Conservation (phyloP, 257 asterid species). For the Solanum virginianum region DNA sequence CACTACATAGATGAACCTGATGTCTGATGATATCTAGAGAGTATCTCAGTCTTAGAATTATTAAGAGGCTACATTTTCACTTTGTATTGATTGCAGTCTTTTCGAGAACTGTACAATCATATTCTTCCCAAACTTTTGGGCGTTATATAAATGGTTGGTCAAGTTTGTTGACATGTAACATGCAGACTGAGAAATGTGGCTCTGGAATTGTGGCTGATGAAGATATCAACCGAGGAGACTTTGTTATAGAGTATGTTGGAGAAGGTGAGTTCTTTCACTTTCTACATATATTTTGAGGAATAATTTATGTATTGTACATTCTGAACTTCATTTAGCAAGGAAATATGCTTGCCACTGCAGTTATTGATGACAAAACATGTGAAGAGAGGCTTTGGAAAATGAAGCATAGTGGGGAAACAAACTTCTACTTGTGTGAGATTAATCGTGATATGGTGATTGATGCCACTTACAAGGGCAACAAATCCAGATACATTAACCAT, state of each 20-base stretch:
- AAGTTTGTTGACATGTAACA: not conserved
- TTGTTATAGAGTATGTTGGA: slow-evolving; percentile 94
- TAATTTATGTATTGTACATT: not conserved
- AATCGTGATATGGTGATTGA: slow-evolving; percentile 98
- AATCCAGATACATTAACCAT: slow-evolving; percentile 94
- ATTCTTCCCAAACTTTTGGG: not conserved
- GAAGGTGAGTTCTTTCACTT: slow-evolving; percentile 47
- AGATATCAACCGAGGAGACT: slow-evolving; percentile 81
- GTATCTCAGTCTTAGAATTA: not conserved
- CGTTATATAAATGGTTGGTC: not conserved
- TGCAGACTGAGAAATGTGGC: slow-evolving; percentile 98
- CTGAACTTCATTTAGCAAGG: not conserved
- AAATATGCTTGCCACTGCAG: slow-evolving; percentile 26
- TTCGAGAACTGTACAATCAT: not conserved
- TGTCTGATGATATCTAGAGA: not conserved
- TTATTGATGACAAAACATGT: slow-evolving; percentile 93
- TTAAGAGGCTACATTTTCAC: not conserved
- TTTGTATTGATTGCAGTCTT: not conserved
- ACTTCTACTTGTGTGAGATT: slow-evolving; percentile 92
- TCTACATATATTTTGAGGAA: not conserved
- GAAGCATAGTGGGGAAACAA: slow-evolving; percentile 87
- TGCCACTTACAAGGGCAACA: slow-evolving; percentile 95
- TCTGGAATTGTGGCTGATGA: slow-evolving; percentile 89
- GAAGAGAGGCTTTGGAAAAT: slow-evolving; percentile 98
- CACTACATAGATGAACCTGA: not conserved